Base-by-base conservation (phyloP, 1,284 basidiomycete genomes). In the Moesziomyces parantarcticus region DNA sequence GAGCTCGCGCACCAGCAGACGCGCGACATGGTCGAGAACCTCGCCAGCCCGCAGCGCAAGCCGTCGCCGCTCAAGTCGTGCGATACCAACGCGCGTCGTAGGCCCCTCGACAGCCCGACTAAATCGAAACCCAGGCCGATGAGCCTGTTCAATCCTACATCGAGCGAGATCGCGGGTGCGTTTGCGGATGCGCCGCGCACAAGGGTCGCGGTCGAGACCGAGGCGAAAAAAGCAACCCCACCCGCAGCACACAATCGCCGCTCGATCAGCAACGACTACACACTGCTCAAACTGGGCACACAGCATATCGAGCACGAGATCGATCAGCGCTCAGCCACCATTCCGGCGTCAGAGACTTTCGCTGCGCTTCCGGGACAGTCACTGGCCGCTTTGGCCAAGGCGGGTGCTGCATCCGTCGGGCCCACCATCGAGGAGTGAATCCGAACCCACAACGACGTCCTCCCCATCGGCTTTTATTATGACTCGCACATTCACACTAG, bases 1-100 rank as follows among this genome's bases (percentile, higher is more conserved):
- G 50, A 67, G 18, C 49, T 80, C 11, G 78, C 75, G 8, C 77
- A 79, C 51, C 43, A 51, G 10, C 65, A 79, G 47, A 80, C 78
- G 5, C 43, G 51, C 20, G 43, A 51, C 29, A 75, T 80, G 72
- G 73, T 80, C 32, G 60, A 66, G 29, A 59, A 55, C 20, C 56
- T 72, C 3, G 20, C 59, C 16, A 39, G 36, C 46, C 59, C 6
- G 26, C 56, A 13, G 23, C n/a, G 36, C 3, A 43, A 40, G 20
- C 25, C 40, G 9, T 49, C 56, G 11, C 50, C 60, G 3, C 18
- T 70, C 8, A 63, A 57, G 26, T 3, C 2, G 1, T 34, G 40
- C 6, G 57, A 59, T 44, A 50, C 11, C 16, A 61, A 59, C 11
- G 50, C 46, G 1, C 22, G 34, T 0, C 22, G 20, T 1, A 29